Evolutionary conservation across 495 filamentous ascomycete genomes (phyloP).

Genomic region (Xylaria bambusicola): DNA sequence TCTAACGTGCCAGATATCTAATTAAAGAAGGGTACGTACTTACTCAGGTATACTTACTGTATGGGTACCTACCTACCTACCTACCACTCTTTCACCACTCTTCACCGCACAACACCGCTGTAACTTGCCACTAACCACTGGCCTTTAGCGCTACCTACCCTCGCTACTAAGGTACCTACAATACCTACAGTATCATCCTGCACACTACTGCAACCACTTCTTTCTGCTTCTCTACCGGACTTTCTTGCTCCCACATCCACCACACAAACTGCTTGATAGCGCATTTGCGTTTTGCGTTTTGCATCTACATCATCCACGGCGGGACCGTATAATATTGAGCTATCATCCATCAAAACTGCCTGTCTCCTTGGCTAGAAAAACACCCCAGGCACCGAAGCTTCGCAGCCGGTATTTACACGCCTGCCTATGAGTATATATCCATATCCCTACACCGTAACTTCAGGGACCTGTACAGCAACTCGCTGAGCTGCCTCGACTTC

Average conservation of each 20-base stretch:
- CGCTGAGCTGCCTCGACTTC: background rate
- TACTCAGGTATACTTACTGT: too few species aligned
- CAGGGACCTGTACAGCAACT: background rate
- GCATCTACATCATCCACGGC: background rate
- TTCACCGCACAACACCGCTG: too few species aligned
- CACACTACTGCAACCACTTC: conserved; percentile 19
- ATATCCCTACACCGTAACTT: conserved; percentile 9
- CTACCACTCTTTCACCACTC: background rate
- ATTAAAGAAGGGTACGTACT: too few species aligned
- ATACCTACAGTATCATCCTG: conserved; percentile 9
- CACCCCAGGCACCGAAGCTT: background rate
- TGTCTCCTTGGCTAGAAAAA: too few species aligned
- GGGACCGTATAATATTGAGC: background rate
- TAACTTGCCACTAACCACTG: too few species aligned
- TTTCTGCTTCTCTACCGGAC: conserved; percentile 10
- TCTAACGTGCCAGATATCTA: too few species aligned
- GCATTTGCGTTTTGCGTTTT: background rate
- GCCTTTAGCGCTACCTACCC: too few species aligned
- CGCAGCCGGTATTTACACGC: too few species aligned
- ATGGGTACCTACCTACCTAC: background rate
- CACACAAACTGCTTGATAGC: background rate
- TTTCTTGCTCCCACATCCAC: background rate
- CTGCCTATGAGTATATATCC: too few species aligned
- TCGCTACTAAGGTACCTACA: too few species aligned
- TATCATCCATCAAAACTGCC: too few species aligned